Conservation (phyloP, 768 basidiomycete species). For the Lactarius sanguifluus region DNA sequence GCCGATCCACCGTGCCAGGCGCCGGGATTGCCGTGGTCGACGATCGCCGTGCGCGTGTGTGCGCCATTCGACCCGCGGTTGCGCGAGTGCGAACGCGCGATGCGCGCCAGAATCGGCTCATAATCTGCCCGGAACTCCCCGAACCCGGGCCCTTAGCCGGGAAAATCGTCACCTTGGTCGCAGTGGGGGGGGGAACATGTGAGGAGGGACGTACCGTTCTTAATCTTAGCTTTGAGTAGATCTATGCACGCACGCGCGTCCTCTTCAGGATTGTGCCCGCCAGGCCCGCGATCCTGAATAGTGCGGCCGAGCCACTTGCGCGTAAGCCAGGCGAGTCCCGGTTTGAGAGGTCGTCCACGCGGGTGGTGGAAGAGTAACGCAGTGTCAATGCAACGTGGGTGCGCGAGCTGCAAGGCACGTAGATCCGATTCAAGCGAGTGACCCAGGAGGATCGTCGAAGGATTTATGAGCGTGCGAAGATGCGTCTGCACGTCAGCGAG, state of each 20-base stretch:
- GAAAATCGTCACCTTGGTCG: not conserved
- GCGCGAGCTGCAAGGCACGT: constrained; percentile 80
- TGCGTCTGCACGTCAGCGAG: constrained; percentile 75
- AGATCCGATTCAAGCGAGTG: constrained; percentile 97
- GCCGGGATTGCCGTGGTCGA: constrained; percentile 82
- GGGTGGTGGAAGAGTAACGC: constrained; percentile 90
- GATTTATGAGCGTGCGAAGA: constrained; percentile 59
- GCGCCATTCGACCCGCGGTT: constrained; percentile 28
- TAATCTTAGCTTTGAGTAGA: constrained; percentile 77
- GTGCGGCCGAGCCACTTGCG: constrained; percentile 90
- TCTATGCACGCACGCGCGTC: constrained; percentile 90
- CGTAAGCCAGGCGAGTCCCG: constrained; percentile 95
- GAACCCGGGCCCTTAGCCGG: constrained; percentile 57
- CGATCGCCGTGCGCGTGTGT: constrained; percentile 58
- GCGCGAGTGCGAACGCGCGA: constrained; percentile 50
- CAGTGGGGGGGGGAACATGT: not conserved
- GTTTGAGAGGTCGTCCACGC: constrained; percentile 89
- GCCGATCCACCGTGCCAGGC: constrained; percentile 80
- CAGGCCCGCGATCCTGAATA: constrained; percentile 82
- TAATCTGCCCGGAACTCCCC: constrained; percentile 84
- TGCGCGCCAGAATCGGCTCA: constrained; percentile 87
- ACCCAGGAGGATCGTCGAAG: constrained; percentile 80
- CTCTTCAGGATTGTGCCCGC: constrained; percentile 93
- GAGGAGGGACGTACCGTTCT: constrained; percentile 49
- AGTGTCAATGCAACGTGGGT: constrained; percentile 89